Conservation (phyloP, 176 grass and related monocot genomes). For the Triticum urartu region DNA sequence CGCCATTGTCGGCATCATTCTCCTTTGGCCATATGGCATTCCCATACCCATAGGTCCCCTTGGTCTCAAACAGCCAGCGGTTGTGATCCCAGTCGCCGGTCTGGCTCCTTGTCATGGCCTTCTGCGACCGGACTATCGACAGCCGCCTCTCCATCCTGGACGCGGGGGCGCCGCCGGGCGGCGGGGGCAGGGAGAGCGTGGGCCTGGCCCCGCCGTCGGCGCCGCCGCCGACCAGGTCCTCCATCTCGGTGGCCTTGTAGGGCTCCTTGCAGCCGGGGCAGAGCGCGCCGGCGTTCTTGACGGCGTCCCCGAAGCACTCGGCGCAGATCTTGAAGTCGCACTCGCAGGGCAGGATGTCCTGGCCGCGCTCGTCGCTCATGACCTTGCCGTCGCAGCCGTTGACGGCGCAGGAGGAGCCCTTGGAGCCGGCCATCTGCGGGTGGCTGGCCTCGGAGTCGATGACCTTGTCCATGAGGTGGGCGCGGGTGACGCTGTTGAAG, state of each 20-base stretch:
- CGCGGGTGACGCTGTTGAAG: slow-evolving; percentile 85
- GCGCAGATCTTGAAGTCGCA: slow-evolving; percentile 96
- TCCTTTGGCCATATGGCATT: slow-evolving; percentile 96
- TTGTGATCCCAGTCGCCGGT: slow-evolving; percentile 95
- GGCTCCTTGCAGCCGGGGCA: slow-evolving; percentile 94
- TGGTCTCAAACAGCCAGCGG: slow-evolving; percentile 93
- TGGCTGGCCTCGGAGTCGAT: slow-evolving; percentile 71
- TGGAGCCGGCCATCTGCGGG: slow-evolving; percentile 90
- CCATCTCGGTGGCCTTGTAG: slow-evolving; percentile 75
- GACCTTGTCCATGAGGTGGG: slow-evolving; percentile 97
- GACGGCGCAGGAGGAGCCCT: slow-evolving; percentile 81
- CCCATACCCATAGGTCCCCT: slow-evolving; percentile 93
- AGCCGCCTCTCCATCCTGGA: slow-evolving; percentile 83
- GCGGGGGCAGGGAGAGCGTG: slow-evolving; percentile 51
- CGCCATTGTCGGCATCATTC: slow-evolving; percentile 32
- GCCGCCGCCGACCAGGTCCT: slow-evolving; percentile 45
- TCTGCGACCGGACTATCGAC: slow-evolving; percentile 64
- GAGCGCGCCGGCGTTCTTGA: slow-evolving; percentile 60
- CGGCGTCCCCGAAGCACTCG: slow-evolving; percentile 85
- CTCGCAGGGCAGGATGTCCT: slow-evolving; percentile 86
- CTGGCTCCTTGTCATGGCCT: slow-evolving; percentile 82
- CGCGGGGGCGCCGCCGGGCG: slow-evolving; percentile 26
- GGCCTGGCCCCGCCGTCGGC: not conserved
- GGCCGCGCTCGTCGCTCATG: slow-evolving; percentile 88
- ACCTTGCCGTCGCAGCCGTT: slow-evolving; percentile 77